Evolutionary conservation across 202 grass and related monocot genomes (phyloP).

Genomic region (Dendrocalamus latiflorus): DNA sequence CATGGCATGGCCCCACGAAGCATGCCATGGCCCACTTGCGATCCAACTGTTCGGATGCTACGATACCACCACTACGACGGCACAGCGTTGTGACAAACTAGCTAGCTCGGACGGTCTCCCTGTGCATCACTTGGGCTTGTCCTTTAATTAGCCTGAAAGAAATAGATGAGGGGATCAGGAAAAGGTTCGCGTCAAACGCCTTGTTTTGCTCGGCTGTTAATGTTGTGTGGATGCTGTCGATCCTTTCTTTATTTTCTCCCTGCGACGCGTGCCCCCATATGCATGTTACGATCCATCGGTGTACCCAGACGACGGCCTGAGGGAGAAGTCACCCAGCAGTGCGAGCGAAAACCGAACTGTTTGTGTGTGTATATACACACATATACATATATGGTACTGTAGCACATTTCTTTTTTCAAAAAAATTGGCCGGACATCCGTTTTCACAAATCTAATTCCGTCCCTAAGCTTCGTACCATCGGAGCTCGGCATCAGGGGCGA

Average conservation of each 20-base stretch:
- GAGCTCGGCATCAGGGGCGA: no score
- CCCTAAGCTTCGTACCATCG: no score
- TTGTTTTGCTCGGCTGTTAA: conserved; percentile 24
- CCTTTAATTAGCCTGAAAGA: not conserved
- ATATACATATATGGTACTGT: no score
- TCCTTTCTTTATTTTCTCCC: not conserved
- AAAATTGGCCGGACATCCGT: no score
- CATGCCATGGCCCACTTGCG: not conserved
- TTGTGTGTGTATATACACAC: no score
- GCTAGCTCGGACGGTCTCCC: no score
- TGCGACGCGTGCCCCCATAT: conserved; percentile 20
- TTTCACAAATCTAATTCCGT: no score
- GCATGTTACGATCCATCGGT: conserved; percentile 19
- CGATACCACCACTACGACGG: not conserved
- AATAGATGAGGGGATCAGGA: conserved; percentile 23
- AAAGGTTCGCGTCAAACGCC: conserved; percentile 29
- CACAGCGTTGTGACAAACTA: not conserved
- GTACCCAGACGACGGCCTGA: not conserved
- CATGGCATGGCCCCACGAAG: not conserved
- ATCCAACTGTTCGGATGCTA: conserved; percentile 25
- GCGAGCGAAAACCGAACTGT: no score
- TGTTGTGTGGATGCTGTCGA: conserved; percentile 23
- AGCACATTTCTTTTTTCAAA: no score
- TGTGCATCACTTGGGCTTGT: conserved; percentile 32
- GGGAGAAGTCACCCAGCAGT: no score